phyloP scores from a whole-genome alignment of 2,329 filamentous ascomycete species.

The Plenodomus lindquistii region DNA sequence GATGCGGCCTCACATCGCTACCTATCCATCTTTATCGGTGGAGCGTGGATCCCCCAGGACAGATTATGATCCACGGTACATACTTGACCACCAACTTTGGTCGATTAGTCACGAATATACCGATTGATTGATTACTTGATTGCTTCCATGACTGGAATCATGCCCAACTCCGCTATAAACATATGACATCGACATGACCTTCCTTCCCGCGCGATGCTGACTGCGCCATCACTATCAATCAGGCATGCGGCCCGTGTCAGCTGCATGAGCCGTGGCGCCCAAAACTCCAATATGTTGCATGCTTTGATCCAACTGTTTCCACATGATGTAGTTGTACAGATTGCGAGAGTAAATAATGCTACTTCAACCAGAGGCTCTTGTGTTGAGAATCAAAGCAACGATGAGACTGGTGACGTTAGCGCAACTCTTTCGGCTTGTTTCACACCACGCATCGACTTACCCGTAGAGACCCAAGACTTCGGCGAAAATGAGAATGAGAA shows the following conservation, averaged over 20 bases:
- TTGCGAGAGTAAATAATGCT: conserved; percentile 1
- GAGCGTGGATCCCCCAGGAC: too few relatives aligned
- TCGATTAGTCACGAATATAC: too few relatives aligned
- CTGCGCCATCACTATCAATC: conserved; percentile 3
- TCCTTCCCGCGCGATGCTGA: neutral
- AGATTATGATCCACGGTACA: too few relatives aligned
- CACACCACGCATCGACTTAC: conserved; percentile 55
- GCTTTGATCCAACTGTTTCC: conserved; percentile 20
- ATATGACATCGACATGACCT: conserved; percentile 4
- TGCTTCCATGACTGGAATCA: conserved; percentile 3
- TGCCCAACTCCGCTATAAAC: conserved; percentile 13
- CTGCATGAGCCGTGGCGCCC: conserved; percentile 3
- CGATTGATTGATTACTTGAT: conserved; percentile 1
- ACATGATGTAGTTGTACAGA: conserved; percentile 38
- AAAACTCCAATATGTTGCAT: conserved; percentile 31
- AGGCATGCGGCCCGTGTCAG: conserved; percentile 11
- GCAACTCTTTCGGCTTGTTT: neutral
- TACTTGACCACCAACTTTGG: too few relatives aligned
- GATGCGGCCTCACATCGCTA: too few relatives aligned
- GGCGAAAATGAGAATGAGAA: conserved; percentile 96
- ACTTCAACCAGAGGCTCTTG: conserved; percentile 67
- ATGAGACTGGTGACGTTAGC: conserved; percentile 67
- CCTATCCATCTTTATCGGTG: too few relatives aligned
- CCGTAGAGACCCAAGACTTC: conserved; percentile 97
- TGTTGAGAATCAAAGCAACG: conserved; percentile 91